Evolutionary conservation across 2,329 filamentous ascomycete genomes (phyloP), one percentile per base, ranked within the genome.

Genomic region (Aureobasidium sp.): DNA sequence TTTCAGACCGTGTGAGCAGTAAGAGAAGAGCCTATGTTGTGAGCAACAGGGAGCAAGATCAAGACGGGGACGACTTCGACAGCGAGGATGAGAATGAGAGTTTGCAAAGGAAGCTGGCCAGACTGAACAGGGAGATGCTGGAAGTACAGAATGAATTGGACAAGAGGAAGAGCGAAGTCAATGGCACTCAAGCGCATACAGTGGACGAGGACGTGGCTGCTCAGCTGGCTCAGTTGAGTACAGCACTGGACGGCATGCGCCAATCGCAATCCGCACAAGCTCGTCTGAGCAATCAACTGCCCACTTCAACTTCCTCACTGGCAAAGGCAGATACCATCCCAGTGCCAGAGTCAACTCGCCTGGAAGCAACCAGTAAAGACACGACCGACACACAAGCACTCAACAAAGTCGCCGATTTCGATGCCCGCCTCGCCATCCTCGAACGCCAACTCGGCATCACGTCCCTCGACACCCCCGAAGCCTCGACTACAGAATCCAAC

Each of bases 11-110:
- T 59, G 86, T 97, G 41, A 86, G 86, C 63, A 85, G 85, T 49
- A 93, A 93, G 73, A 84, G 90, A 65, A 90, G 89, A 74, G 90
- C 90, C 29, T 97, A 97, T 77, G 86, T 86, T 67, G 86, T 86
- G 7, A 89, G 82, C 52, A 83, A 88, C 54, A 83, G 86, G 63
- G 54, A 59, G 3, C 71, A 70, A 70, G 64, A 65, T 61, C 64
- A 30, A 59, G 62, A 54, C 50, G 54, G 32, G 21, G 85, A 89
- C 68, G 78, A 88, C 21, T 90, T 86, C 2, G 89, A 93, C 66
- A 92, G 88, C 67, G 89, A 91, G 63, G 86, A 85, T 16, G 89
- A 90, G 62, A 87, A 87, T 6, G 91, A 96, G 75, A 87, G 82
- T 52, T 76, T 96, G 48, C 86, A 90, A 65, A 81, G 85, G 66